Percentiles rank a stretch among this genome's conserved stretches.
Evolutionary conservation across 805 yeast species (phyloP).

Genomic region (Ogataea ganodermae): DNA sequence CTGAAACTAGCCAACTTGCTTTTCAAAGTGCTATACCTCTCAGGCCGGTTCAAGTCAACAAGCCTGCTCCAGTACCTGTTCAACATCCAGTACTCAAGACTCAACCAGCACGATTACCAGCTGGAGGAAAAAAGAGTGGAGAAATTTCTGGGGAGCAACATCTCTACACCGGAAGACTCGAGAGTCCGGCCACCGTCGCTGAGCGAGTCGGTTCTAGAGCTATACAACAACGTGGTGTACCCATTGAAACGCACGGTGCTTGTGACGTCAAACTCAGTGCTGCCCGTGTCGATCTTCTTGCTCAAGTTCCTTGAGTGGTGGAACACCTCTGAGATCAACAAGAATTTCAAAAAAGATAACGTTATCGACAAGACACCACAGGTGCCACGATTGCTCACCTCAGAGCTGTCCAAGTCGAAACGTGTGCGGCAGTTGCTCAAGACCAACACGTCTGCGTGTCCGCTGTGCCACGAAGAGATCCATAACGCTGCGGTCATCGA

Average conservation of each 20-base stretch:
- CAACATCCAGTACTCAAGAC: slow-evolving; percentile 64
- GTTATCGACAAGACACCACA: slow-evolving; percentile 22
- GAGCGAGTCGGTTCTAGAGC: slow-evolving; percentile 36
- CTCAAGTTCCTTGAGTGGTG: slow-evolving; percentile 93
- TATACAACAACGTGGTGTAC: slow-evolving; percentile 12
- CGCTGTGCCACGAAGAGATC: slow-evolving; percentile 64
- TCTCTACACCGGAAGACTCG: slow-evolving; percentile 20
- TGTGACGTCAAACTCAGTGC: slow-evolving; percentile 43
- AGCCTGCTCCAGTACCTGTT: slow-evolving; percentile 61
- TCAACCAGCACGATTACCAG: slow-evolving; percentile 52
- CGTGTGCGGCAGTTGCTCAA: slow-evolving; percentile 19
- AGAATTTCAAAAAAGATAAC: slow-evolving; percentile 50
- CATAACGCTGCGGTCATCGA: slow-evolving; percentile 85
- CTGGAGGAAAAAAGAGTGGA: slow-evolving; percentile 34
- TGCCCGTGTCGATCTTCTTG: slow-evolving; percentile 81
- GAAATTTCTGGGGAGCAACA: slow-evolving; percentile 12
- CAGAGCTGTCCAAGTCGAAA: slow-evolving; percentile 14
- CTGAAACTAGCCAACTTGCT: slow-evolving; percentile 53
- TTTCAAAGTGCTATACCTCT: slow-evolving; percentile 63
- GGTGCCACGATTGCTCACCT: slow-evolving; percentile 35
- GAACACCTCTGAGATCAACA: slow-evolving; percentile 71
- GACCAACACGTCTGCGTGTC: slow-evolving; percentile 50
- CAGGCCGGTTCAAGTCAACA: slow-evolving; percentile 66
- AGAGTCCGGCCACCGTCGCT: slow-evolving; percentile 45
- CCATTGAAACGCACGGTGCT: slow-evolving; percentile 32